These are phyloP conservation scores for Tetrahymena elliotti DNA, from an alignment of 73 alveolate genomes.

Conservation along the genomic window DNA sequence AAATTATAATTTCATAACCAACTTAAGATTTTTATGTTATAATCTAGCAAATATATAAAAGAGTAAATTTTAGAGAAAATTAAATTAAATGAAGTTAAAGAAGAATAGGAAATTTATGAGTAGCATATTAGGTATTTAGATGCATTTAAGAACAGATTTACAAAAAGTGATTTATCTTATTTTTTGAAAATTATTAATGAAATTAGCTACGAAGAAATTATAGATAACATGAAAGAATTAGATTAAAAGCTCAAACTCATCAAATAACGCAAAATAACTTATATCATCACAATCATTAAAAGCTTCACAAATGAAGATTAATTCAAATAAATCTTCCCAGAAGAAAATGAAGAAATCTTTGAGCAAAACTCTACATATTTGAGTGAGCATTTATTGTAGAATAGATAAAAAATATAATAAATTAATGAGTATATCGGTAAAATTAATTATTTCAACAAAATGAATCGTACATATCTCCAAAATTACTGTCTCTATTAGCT, in stretches of 20 bases:
- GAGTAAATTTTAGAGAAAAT: neutral
- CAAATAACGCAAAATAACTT: neutral
- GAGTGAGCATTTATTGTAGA: neutral
- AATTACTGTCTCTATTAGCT: neutral
- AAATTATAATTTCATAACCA: neutral
- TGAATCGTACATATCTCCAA: neutral
- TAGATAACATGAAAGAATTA: neutral
- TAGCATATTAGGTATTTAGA: neutral
- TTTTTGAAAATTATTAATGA: neutral
- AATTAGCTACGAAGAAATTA: neutral
- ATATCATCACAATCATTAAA: neutral
- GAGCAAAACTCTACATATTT: neutral
- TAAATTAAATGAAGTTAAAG: neutral
- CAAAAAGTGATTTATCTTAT: neutral
- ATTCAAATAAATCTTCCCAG: neutral
- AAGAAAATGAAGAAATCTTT: neutral
- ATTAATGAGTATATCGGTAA: neutral
- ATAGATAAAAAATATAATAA: neutral
- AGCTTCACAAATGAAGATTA: neutral
- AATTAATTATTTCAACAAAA: neutral
- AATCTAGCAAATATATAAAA: neutral
- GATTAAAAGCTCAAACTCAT: neutral
- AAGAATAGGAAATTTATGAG: neutral
- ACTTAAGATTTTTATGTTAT: neutral
- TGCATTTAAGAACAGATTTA: neutral